A percentile compares a stretch with the other conserved stretches of the same genome.
Conservation (phyloP, 2,329 filamentous ascomycete genomes). For the Calonectria pauciramosa region DNA sequence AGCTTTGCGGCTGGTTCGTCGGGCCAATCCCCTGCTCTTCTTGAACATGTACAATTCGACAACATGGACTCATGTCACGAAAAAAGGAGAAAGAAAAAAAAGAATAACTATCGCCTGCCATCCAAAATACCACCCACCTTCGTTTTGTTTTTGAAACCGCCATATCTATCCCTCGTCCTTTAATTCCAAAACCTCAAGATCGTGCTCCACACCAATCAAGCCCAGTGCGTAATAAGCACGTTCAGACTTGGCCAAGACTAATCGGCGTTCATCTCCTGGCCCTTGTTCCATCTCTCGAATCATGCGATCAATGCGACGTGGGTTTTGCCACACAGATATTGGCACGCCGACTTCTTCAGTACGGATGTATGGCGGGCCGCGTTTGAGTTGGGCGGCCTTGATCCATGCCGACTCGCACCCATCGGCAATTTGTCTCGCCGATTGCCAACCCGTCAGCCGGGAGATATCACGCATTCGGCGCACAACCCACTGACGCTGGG, state of each 20-base stretch:
- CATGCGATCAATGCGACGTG: slow-evolving; percentile 64
- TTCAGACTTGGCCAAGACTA: slow-evolving; percentile 74
- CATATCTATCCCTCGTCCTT: slow-evolving; percentile 52
- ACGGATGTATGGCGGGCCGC: slow-evolving; percentile 80
- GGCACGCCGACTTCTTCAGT: slow-evolving; percentile 54
- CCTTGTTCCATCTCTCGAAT: slow-evolving; percentile 61
- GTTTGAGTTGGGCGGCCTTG: slow-evolving; percentile 78
- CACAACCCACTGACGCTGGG: slow-evolving; percentile 84
- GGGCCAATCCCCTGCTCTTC: not conserved
- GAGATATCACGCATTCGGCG: slow-evolving; percentile 81
- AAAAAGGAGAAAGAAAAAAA: not conserved
- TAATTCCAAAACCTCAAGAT: slow-evolving; percentile 75
- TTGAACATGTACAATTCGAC: not conserved
- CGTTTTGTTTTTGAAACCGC: not conserved
- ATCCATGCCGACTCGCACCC: slow-evolving; percentile 90
- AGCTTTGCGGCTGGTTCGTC: not conserved
- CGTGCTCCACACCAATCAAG: slow-evolving; percentile 81
- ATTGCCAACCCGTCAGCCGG: slow-evolving; percentile 88
- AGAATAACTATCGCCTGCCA: not conserved
- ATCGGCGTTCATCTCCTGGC: slow-evolving; percentile 55
- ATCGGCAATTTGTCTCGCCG: slow-evolving; percentile 82
- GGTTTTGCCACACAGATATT: slow-evolving; percentile 62
- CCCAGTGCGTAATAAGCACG: slow-evolving; percentile 83
- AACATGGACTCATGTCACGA: slow-evolving; percentile 21
- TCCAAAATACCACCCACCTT: not conserved